Percentiles rank a stretch among this genome's conserved stretches.
These are phyloP conservation scores for Acarospora socialis DNA, from an alignment of 2,329 filamentous ascomycete species.

Conservation along the genomic window DNA sequence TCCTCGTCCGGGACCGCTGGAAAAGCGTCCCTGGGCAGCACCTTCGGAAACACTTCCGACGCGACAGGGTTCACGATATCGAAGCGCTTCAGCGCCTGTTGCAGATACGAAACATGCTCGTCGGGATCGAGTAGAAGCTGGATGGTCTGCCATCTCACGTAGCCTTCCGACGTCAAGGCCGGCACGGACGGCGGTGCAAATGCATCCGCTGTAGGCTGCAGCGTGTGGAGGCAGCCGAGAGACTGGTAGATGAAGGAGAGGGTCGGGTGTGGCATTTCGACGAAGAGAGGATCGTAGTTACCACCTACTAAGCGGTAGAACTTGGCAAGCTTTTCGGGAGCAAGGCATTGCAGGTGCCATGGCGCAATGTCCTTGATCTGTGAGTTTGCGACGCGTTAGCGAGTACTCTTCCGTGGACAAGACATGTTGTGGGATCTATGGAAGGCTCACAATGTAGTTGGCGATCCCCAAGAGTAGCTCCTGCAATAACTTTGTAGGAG, in stretches of 20 bases:
- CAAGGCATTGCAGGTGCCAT: constrained; percentile 38
- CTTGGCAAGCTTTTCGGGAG: constrained; percentile 55
- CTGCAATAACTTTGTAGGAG: constrained; percentile 51
- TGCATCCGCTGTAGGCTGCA: constrained; percentile 57
- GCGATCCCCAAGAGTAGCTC: constrained; percentile 55
- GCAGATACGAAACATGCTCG: constrained; percentile 72
- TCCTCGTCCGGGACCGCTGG: constrained; percentile 59
- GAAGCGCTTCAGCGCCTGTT: constrained; percentile 66
- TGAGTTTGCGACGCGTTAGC: constrained; percentile 22
- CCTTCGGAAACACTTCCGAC: constrained; percentile 41
- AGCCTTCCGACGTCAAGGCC: constrained; percentile 68
- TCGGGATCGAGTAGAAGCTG: constrained; percentile 78
- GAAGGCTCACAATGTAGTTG: constrained; percentile 50
- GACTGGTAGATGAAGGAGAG: constrained; percentile 89
- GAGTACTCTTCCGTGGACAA: constrained; percentile 14
- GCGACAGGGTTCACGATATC: constrained; percentile 58
- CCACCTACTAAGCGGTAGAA: constrained; percentile 65
- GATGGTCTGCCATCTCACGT: constrained; percentile 86
- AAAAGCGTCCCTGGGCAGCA: constrained; percentile 54
- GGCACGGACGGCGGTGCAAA: constrained; percentile 67
- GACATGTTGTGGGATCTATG: constrained; percentile 5
- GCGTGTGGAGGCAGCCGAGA: constrained; percentile 74
- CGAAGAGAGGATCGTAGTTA: constrained; percentile 67
- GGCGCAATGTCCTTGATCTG: constrained; percentile 47
- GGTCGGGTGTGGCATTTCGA: constrained; percentile 55